Evolutionary conservation across 306 rosid species (phyloP).

Genomic region (Fragaria vesca): DNA sequence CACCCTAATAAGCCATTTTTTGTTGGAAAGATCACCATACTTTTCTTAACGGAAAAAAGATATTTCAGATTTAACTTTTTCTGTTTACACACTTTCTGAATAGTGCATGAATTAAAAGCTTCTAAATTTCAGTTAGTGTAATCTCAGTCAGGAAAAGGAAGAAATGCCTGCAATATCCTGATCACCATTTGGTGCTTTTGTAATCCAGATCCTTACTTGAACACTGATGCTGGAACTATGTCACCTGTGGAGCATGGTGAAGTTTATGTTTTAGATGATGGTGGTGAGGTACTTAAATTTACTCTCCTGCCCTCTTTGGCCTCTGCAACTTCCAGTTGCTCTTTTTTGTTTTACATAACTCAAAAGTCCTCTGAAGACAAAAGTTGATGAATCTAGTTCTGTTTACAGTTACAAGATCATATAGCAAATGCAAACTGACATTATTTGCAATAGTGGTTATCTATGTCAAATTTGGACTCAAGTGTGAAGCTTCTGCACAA

Average conservation of each 20-base stretch:
- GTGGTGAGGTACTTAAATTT: slow-evolving; percentile 76
- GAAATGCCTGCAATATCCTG: slow-evolving; percentile 7
- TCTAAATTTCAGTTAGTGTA: slow-evolving; percentile 1
- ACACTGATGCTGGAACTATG: slow-evolving; percentile 98
- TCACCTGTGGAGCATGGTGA: slow-evolving; percentile 97
- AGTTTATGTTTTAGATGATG: slow-evolving; percentile 90
- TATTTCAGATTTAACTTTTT: slow-evolving; percentile 7
- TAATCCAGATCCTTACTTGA: slow-evolving; percentile 86
- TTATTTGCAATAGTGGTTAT: not conserved
- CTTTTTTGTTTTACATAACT: not conserved
- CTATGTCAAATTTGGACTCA: slow-evolving; percentile 1
- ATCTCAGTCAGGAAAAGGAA: not conserved
- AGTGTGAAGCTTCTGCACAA: slow-evolving; percentile 6
- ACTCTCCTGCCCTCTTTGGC: not conserved
- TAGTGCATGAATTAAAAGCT: not conserved
- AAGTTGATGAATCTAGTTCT: slow-evolving; percentile 2
- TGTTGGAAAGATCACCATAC: slow-evolving; percentile 13
- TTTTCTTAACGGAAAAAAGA: not conserved
- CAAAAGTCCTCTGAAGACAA: not conserved
- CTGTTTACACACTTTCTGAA: not conserved
- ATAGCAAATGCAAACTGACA: slow-evolving; percentile 2
- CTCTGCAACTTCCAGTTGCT: not conserved
- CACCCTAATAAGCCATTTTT: not conserved
- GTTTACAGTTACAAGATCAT: not conserved
- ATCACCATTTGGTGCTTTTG: slow-evolving; percentile 9